Percentiles rank a stretch among this genome's conserved stretches.
phyloP scores from a whole-genome alignment of 1,284 basidiomycete species.

The Kwoniella shivajii region DNA sequence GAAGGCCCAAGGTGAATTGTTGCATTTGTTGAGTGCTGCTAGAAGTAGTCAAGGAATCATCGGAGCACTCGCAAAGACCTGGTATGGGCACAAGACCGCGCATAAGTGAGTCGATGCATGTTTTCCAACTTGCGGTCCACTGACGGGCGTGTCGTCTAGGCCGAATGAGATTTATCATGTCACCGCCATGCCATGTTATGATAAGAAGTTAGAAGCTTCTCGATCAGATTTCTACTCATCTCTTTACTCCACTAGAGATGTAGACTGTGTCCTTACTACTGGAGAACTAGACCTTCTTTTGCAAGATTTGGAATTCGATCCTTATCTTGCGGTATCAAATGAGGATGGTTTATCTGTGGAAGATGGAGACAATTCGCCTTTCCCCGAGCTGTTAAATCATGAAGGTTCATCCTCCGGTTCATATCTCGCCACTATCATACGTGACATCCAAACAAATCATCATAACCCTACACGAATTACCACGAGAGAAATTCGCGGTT shows the following conservation, averaged over 20 bases:
- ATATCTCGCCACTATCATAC: slow-evolving; percentile 79
- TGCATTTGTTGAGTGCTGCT: slow-evolving; percentile 83
- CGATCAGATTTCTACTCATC: slow-evolving; percentile 86
- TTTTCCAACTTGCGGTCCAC: too few relatives aligned
- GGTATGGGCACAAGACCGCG: slow-evolving; percentile 67
- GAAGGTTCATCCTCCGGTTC: slow-evolving; percentile 90
- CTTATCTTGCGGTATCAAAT: slow-evolving; percentile 45
- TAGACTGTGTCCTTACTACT: slow-evolving; percentile 97
- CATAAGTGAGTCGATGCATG: slow-evolving; percentile 61
- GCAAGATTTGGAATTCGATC: slow-evolving; percentile 80
- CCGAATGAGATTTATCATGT: slow-evolving; percentile 90
- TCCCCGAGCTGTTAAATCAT: slow-evolving; percentile 77
- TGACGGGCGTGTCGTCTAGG: too few relatives aligned
- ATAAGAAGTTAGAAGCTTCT: slow-evolving; percentile 98
- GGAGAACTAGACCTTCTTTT: slow-evolving; percentile 90
- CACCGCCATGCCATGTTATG: slow-evolving; percentile 98
- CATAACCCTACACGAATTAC: slow-evolving; percentile 59
- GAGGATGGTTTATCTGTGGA: neutral
- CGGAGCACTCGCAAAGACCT: slow-evolving; percentile 88
- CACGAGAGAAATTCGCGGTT: slow-evolving; percentile 64
- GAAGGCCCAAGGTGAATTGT: slow-evolving; percentile 91
- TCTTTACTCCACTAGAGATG: slow-evolving; percentile 77
- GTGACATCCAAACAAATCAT: slow-evolving; percentile 57
- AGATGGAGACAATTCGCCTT: slow-evolving; percentile 28
- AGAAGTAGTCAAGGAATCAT: slow-evolving; percentile 94